phyloP scores from a whole-genome alignment of 257 asterid species.

The Prunella vulgaris region DNA sequence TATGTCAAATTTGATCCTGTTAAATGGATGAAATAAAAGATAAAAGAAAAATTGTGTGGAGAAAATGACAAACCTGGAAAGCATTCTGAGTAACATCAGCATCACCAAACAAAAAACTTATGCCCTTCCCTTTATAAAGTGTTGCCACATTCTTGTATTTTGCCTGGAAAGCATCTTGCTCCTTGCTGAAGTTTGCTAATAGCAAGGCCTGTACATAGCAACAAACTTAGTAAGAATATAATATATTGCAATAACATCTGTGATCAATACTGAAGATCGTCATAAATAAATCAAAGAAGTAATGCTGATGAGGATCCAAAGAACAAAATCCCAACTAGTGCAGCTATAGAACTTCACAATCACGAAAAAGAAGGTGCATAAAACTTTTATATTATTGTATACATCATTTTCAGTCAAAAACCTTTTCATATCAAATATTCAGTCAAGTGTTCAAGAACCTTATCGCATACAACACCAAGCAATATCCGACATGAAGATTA shows the following conservation, averaged over 20 bases:
- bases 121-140: slow-evolving; percentile 55
- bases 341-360: not conserved
- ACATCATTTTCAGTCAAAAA: not conserved
- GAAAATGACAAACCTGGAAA: slow-evolving; percentile 44
- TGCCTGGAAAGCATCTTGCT: slow-evolving; percentile 46
- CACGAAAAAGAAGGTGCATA: not conserved
- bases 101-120: slow-evolving; percentile 74
- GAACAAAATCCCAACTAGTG: not conserved
- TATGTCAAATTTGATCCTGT: not conserved
- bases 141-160: slow-evolving; percentile 61
- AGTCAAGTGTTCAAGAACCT: not conserved
- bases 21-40: not conserved
- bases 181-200: slow-evolving; percentile 60
- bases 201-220: slow-evolving; percentile 59
- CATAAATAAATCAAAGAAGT: not conserved
- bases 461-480: not conserved
- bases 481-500: not conserved
- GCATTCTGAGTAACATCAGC: slow-evolving; percentile 49
- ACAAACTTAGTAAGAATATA: not conserved
- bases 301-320: not conserved
- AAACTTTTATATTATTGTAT: not conserved
- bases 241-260: not conserved
- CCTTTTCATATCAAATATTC: not conserved
- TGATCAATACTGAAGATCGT: not conserved
- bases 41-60: not conserved